Base-by-base conservation (phyloP, 768 basidiomycete genomes). In the Russula abietina region DNA sequence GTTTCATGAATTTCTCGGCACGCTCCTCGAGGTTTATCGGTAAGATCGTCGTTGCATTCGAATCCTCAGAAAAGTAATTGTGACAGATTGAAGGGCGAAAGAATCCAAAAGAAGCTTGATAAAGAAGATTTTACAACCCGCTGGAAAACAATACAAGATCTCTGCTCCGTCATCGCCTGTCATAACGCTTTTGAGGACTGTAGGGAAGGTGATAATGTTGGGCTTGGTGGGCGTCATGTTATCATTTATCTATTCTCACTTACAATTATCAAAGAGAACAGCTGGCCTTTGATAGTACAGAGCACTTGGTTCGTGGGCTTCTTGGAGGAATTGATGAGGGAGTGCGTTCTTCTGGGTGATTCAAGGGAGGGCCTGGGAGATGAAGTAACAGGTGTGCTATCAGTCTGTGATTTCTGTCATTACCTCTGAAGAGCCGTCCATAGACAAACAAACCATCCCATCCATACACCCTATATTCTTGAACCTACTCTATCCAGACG, bases 271-370 rank as follows among this genome's bases (percentile, higher is more conserved):
- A 60, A 26, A 92, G 89, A 84, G 57, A 82, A 86, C 39, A 79
- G 84, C 30, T 91, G 90, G 90, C 85, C 87, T 65, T 77, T 91
- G 16, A 81, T 85, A 51, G 81, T 80, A 10, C 69, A 90, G 51
- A 82, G 80, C 1, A 75, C 74, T 9, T 92, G 88, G 88, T 70
- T 82, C 49, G 74, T 89, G 30, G 73, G 73, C 38, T 84, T 89
- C 66, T 65, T 84, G 22, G 87, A 88, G 70, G 80, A 74, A 56
- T 70, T 92, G 5, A 71, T 90, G 72, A 87, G 82, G 58, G 79
- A 78, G 61, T 81, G 78, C 39, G 70, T 81, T 1, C 72, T 74
- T 53, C 70, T 74, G 2, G 72, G 69, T 4, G 76, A 76, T 45
- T 57, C 57, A 10, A 55, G 55, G 12, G 68, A 57, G 10, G 41